These are phyloP conservation scores for Yamadazyma songkhlaensis DNA, from an alignment of 1,139 yeast genomes.

Conservation along the genomic window DNA sequence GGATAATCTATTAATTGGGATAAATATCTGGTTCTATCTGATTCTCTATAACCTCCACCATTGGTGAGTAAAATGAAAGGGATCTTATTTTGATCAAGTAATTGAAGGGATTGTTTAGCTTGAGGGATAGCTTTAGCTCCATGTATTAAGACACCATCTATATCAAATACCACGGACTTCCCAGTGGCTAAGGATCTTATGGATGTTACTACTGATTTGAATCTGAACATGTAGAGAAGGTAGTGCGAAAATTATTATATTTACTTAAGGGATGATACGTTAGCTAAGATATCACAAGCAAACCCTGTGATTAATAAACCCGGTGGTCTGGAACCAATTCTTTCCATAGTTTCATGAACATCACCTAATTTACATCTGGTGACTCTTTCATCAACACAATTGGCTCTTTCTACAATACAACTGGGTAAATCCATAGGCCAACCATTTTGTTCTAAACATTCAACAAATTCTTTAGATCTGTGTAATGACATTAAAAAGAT, in stretches of 20 bases:
- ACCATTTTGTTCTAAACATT: conserved; percentile 48
- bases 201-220: no score
- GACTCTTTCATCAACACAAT: conserved; percentile 89
- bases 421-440: conserved; percentile 80
- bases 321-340: conserved; percentile 91
- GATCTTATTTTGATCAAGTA: conserved; percentile 52
- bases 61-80: conserved; percentile 88
- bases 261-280: not conserved
- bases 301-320: conserved; percentile 83
- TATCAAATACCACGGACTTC: conserved; percentile 36
- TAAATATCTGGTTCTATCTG: conserved; percentile 55
- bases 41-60: conserved; percentile 86
- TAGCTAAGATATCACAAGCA: conserved; percentile 50
- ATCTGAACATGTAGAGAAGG: no score
- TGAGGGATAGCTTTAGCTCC: conserved; percentile 69
- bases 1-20: conserved; percentile 48
- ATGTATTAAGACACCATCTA: conserved; percentile 90
- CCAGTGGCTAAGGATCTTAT: no score
- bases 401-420: conserved; percentile 86
- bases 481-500: conserved; percentile 91
- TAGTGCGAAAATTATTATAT: no score
- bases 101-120: conserved; percentile 63
- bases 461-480: conserved; percentile 67
- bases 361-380: conserved; percentile 68
- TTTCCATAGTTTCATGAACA: conserved; percentile 70